A percentile compares a stretch with the other conserved stretches of the same genome.
Conservation (phyloP, 2,329 filamentous ascomycete genomes). For the Aureobasidium leucospermi region DNA sequence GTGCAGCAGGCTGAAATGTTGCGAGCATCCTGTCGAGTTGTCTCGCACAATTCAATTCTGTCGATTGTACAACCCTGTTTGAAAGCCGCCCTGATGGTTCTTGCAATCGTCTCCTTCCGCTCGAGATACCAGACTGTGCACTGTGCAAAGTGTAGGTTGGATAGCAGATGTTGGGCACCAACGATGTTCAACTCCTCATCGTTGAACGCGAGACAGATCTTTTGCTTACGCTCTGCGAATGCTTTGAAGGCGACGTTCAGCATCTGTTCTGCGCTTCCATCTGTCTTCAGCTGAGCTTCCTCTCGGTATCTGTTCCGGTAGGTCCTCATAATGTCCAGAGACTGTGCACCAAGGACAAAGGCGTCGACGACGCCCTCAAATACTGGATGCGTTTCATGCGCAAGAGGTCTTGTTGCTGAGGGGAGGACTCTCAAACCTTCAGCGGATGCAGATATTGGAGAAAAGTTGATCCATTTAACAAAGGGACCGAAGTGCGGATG, state of each 20-base stretch:
- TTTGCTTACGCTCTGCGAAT: background rate
- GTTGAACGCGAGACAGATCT: background rate
- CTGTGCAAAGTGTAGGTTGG: background rate
- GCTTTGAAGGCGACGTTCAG: background rate
- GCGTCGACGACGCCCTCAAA: background rate
- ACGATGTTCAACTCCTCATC: background rate
- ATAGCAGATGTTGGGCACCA: background rate
- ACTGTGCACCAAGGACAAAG: background rate
- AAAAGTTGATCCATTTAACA: background rate
- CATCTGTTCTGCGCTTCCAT: background rate
- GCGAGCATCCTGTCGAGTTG: too few relatives aligned
- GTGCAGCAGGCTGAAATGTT: background rate
- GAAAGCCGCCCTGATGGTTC: background rate
- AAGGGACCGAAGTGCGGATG: background rate
- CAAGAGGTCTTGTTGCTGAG: background rate
- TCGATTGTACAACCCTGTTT: background rate
- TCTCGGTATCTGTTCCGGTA: background rate
- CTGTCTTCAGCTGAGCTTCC: background rate
- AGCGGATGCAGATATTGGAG: background rate
- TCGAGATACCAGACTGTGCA: background rate
- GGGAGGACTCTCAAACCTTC: background rate
- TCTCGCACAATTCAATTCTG: background rate
- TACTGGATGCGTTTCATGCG: background rate
- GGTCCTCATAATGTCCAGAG: background rate
- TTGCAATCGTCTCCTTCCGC: background rate